Base-by-base conservation (phyloP, 345 rosid species). In the Citrus sp. region DNA sequence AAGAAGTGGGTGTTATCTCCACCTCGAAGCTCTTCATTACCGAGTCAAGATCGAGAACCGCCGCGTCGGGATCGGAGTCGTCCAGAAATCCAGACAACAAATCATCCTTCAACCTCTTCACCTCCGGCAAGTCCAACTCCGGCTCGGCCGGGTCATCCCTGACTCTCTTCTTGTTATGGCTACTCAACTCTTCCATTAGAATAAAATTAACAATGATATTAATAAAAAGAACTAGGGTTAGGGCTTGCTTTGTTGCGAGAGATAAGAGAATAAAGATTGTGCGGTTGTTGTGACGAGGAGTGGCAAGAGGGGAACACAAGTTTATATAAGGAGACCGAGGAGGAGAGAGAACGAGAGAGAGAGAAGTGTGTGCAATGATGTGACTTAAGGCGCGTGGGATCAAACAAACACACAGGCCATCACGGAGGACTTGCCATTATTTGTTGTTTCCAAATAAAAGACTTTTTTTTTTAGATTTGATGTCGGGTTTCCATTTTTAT, bases 11-110 rank as follows among this genome's bases (percentile, higher is more conserved):
- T 24, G 80, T 75, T 9, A 88, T 83, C 82, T 88, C 91, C 25
- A 83, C 86, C 78, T 88, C 79, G 55, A 88, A 86, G 70, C 89
- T 88, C 77, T 70, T 81, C 60, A 88, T 83, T n/a, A 88, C 84
- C 0, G 88, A 83, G 68, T 86, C 91, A 28, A 88, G 86, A 22
- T 81, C 88, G 51, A 64, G 86, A 68, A 79, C 60, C 10, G 35
- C 73, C 16, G 86, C 56, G 18, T 68, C 81, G 28, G 82, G 79
- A 3, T 71, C 72, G 8, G 81, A 60, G 6, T 76, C 89, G n/a
- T 88, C 89, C 0, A 82, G 73, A 75, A 84, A 21, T 16, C 67
- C 82, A 2, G 49, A 51, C 5, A 85, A 78, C 61, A 87, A 83
- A 49, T 87, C 90, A 7, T 87, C 87, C 60, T 82, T 85, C 24